Evolutionary conservation across 768 basidiomycete genomes (phyloP).

Genomic region (Leccinum ochraceum): DNA sequence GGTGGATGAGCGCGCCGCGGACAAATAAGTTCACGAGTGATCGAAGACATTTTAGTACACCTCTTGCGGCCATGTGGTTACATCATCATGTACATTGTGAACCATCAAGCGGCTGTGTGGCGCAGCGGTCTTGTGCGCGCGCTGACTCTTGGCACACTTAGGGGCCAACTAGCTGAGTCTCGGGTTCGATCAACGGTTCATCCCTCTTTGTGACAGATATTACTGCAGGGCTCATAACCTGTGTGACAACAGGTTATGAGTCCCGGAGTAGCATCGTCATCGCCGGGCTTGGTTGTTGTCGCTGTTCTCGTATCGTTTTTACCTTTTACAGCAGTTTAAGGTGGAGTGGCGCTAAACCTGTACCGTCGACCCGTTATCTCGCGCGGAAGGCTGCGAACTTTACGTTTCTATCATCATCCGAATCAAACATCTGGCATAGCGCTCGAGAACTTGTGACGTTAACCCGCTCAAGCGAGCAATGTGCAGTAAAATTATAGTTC

Average conservation of each 20-base stretch:
- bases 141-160: not conserved
- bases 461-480: not conserved
- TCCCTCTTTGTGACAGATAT: slow-evolving; percentile 12
- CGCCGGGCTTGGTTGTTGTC: slow-evolving; percentile 4
- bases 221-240: slow-evolving; percentile 33
- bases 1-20: slow-evolving; percentile 17
- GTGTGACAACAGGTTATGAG: slow-evolving; percentile 9
- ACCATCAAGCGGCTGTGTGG: slow-evolving; percentile 7
- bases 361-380: slow-evolving; percentile 3
- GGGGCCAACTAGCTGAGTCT: not conserved
- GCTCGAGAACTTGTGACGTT: not conserved
- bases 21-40: slow-evolving; percentile 2
- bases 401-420: not conserved
- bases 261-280: slow-evolving; percentile 19
- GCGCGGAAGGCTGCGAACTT: not conserved
- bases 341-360: not conserved
- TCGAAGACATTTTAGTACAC: not conserved
- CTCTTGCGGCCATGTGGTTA: not conserved
- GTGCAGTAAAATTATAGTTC: not conserved
- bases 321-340: slow-evolving; percentile 1
- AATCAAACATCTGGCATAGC: not conserved
- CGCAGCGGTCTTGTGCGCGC: slow-evolving; percentile 9
- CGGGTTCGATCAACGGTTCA: slow-evolving; percentile 4
- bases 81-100: not conserved
- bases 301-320: slow-evolving; percentile 2